A percentile compares a stretch with the other conserved stretches of the same genome.
phyloP scores from a whole-genome alignment of 2,329 filamentous ascomycete genomes.

The Zymoseptoria crescenta region DNA sequence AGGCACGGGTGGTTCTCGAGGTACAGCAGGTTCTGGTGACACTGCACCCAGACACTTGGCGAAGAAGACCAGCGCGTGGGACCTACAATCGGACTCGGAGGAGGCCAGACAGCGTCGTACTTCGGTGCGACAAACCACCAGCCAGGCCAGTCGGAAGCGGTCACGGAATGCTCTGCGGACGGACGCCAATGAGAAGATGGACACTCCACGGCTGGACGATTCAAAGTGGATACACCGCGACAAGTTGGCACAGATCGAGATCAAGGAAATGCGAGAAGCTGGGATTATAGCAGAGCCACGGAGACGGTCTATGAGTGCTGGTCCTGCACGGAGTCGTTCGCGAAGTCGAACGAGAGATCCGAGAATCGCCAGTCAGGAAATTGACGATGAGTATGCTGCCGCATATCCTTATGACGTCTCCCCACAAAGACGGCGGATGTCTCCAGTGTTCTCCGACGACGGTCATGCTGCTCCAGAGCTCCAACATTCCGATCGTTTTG shows the following conservation, averaged over 20 bases:
- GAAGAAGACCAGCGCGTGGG: slow-evolving; percentile 14
- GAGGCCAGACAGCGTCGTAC: slow-evolving; percentile 17
- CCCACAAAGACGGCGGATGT: slow-evolving; percentile 19
- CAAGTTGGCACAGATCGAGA: slow-evolving; percentile 76
- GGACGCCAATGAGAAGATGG: slow-evolving; percentile 6
- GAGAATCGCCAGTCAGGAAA: slow-evolving; percentile 19
- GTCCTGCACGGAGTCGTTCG: slow-evolving; percentile 26
- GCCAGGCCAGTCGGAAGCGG: slow-evolving; percentile 19
- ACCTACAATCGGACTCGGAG: slow-evolving; percentile 22
- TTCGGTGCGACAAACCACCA: slow-evolving; percentile 17
- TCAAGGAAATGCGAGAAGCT: slow-evolving; percentile 68
- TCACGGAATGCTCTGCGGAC: slow-evolving; percentile 22
- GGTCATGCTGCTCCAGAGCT: slow-evolving; percentile 16
- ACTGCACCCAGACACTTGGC: slow-evolving; percentile 3
- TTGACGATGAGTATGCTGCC: slow-evolving; percentile 17
- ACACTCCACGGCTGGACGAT: slow-evolving; percentile 37
- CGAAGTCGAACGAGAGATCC: slow-evolving; percentile 5
- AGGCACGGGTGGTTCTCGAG: neutral
- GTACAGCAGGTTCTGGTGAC: neutral
- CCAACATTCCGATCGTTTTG: slow-evolving; percentile 24
- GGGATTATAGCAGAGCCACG: slow-evolving; percentile 55
- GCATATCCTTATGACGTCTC: slow-evolving; percentile 15
- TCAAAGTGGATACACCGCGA: slow-evolving; percentile 82
- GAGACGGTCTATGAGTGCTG: slow-evolving; percentile 42
- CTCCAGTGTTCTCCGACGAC: slow-evolving; percentile 31